Evolutionary conservation across 2,329 filamentous ascomycete species (phyloP).

Genomic region (Colletotrichum tabaci): DNA sequence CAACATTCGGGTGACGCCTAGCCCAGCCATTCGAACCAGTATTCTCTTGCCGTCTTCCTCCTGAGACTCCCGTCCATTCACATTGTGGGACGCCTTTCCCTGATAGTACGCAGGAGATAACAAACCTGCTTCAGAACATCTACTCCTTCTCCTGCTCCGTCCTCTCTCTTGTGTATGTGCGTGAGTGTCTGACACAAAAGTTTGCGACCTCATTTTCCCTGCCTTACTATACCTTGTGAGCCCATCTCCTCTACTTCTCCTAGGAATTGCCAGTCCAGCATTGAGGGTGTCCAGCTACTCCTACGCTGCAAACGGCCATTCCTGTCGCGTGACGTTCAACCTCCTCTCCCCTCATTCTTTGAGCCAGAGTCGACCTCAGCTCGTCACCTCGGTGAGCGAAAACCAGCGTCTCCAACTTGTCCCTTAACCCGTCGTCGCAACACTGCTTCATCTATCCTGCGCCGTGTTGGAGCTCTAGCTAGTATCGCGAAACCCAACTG

Average conservation of each 20-base stretch:
- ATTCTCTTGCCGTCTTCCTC: neutral
- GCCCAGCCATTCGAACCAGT: neutral
- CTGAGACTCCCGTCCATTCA: neutral
- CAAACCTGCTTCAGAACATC: slow-evolving; percentile 8
- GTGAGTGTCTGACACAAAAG: neutral
- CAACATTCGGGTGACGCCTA: neutral
- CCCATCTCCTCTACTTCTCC: neutral
- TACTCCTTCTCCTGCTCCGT: neutral
- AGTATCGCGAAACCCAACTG: slow-evolving; percentile 1
- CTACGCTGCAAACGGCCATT: slow-evolving; percentile 15
- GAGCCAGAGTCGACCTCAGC: slow-evolving; percentile 1
- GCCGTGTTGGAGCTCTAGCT: neutral
- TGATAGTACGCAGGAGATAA: neutral
- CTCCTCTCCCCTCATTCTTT: neutral
- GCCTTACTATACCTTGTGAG: neutral
- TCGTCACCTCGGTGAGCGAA: neutral
- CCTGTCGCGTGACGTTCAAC: neutral
- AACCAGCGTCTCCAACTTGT: neutral
- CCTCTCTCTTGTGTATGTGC: neutral
- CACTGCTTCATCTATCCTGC: neutral
- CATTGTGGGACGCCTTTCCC: neutral
- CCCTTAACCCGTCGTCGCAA: no score
- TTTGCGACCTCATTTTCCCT: neutral
- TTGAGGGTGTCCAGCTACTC: neutral
- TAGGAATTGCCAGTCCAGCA: neutral